Evolutionary conservation across 345 rosid species (phyloP).

Genomic region (Gossypioides kirkii): DNA sequence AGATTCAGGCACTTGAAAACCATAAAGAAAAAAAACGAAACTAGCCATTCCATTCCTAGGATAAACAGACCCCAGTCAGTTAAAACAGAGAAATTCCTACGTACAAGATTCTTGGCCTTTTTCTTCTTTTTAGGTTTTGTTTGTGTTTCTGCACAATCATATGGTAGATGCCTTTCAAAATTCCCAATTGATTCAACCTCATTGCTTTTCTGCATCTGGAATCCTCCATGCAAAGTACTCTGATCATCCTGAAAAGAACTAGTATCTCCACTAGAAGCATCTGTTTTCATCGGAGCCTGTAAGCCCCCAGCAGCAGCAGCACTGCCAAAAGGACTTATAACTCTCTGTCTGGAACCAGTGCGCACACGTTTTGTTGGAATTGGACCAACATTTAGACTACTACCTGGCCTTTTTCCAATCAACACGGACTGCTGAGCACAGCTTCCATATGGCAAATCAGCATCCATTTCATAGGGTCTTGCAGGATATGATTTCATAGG

Average conservation of each 20-base stretch:
- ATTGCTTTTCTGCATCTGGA: conserved; percentile 57
- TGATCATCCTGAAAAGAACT: conserved; percentile 93
- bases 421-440: conserved; percentile 41
- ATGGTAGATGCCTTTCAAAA: conserved; percentile 62
- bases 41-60: conserved; percentile 7
- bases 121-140: conserved; percentile 88
- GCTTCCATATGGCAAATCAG: conserved; percentile 52
- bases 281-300: conserved; percentile 56
- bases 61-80: conserved; percentile 4
- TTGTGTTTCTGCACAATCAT: conserved; percentile 73
- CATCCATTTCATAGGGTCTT: conserved; percentile 28
- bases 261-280: conserved; percentile 97
- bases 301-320: conserved; percentile 46
- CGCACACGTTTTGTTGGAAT: conserved; percentile 91
- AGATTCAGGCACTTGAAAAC: conserved; percentile 18
- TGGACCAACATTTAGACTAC: conserved; percentile 53
- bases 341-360: conserved; percentile 80
- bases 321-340: conserved; percentile 54
- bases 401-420: conserved; percentile 65
- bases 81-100: conserved; percentile 26
- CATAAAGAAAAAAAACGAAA: conserved; percentile 12
- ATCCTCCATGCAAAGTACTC: conserved; percentile 75
- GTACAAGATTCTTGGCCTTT: conserved; percentile 61
- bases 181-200: conserved; percentile 78
- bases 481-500: conserved; percentile 36